A percentile compares a stretch with the other conserved stretches of the same genome.
Evolutionary conservation across 2,329 filamentous ascomycete genomes (phyloP).

Genomic region (Penicillium griseofulvum): DNA sequence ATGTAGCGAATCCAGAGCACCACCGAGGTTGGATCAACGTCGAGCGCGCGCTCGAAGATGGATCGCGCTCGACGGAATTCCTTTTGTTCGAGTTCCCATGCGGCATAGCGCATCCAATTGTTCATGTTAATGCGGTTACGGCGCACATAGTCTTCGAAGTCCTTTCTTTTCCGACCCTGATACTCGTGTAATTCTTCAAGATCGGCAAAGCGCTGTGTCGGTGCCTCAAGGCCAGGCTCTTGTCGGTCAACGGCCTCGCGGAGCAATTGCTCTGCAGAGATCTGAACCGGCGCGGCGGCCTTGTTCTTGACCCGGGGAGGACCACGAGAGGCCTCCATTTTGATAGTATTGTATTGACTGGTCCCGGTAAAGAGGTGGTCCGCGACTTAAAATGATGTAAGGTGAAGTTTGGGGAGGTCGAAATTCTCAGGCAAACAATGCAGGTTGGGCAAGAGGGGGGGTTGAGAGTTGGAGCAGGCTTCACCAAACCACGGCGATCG

Average conservation of each 20-base stretch:
- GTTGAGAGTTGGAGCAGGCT: background rate
- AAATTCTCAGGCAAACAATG: background rate
- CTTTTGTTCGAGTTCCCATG: slow-evolving; percentile 97
- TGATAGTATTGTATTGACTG: slow-evolving; percentile 27
- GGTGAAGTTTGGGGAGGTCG: background rate
- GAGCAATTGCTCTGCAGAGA: slow-evolving; percentile 94
- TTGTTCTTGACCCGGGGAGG: slow-evolving; percentile 99
- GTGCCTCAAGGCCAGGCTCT: slow-evolving; percentile 81
- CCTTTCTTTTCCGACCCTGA: slow-evolving; percentile 91
- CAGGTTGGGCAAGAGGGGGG: background rate
- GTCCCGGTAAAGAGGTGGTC: background rate
- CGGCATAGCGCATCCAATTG: slow-evolving; percentile 97
- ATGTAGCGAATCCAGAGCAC: slow-evolving; percentile 90
- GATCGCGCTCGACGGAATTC: slow-evolving; percentile 88
- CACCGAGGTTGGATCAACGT: slow-evolving; percentile 84
- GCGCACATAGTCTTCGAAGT: slow-evolving; percentile 96
- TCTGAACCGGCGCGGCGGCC: slow-evolving; percentile 84
- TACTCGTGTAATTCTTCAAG: slow-evolving; percentile 97
- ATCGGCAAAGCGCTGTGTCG: slow-evolving; percentile 91
- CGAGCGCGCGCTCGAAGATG: slow-evolving; percentile 90
- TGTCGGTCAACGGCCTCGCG: slow-evolving; percentile 96
- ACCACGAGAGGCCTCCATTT: slow-evolving; percentile 86
- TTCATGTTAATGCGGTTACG: slow-evolving; percentile 94
- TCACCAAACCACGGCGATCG: background rate
- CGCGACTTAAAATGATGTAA: background rate